A percentile compares a stretch with the other conserved stretches of the same genome.
Evolutionary conservation across 1,284 basidiomycete genomes (phyloP).

Genomic region (Ustilago lituana): DNA sequence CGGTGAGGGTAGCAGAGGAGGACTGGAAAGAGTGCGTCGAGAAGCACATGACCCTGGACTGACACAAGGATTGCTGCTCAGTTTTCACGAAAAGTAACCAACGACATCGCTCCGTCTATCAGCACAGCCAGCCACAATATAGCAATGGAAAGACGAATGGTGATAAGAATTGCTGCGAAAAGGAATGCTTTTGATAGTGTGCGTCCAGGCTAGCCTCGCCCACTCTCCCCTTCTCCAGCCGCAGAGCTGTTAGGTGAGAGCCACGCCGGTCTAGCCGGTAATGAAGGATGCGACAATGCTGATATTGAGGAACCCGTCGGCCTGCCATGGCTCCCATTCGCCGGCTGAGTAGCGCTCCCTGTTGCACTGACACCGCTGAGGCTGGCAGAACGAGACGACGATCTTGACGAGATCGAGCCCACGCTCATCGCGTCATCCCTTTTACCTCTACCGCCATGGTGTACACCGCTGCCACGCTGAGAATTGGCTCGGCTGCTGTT

Average conservation of each 20-base stretch:
- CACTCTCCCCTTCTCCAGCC: background rate
- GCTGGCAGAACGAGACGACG: conserved; percentile 30
- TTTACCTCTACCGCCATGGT: background rate
- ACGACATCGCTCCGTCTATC: too few relatives aligned
- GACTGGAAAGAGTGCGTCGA: conserved; percentile 39
- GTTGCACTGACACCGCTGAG: conserved; percentile 20
- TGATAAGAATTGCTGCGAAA: background rate
- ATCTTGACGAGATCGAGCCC: conserved; percentile 19
- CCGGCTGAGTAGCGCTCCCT: background rate
- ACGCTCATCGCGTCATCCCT: conserved; percentile 29
- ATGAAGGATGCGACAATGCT: conserved; percentile 24
- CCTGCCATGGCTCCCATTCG: background rate
- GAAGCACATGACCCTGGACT: conserved; percentile 36
- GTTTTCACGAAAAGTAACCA: too few relatives aligned
- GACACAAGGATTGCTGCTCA: too few relatives aligned
- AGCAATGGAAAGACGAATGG: too few relatives aligned
- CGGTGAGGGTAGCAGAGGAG: background rate
- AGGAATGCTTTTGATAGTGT: conserved; percentile 2
- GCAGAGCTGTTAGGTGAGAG: conserved; percentile 6
- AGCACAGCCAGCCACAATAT: too few relatives aligned
- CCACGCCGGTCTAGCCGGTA: conserved; percentile 40
- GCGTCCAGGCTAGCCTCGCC: too few relatives aligned
- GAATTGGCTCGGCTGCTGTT: conserved; percentile 31
- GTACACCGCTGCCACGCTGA: conserved; percentile 10
- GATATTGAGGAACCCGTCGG: background rate